These are phyloP conservation scores for Scutellaria barbata DNA, from an alignment of 257 asterid genomes.

Conservation along the genomic window DNA sequence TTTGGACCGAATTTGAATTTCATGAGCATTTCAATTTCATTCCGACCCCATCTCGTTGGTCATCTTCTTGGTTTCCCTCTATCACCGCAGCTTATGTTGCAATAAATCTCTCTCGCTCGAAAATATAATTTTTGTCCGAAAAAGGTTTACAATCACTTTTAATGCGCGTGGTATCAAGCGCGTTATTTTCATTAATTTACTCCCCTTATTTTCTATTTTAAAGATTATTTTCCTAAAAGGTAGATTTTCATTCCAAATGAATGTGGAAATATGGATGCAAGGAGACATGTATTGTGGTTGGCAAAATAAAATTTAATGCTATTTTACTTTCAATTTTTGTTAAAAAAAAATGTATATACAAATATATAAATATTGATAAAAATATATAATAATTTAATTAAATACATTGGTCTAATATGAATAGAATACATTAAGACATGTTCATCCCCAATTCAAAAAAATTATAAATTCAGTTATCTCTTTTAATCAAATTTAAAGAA, in stretches of 20 bases:
- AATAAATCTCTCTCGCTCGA: slow-evolving; percentile 46
- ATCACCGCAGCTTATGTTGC: slow-evolving; percentile 80
- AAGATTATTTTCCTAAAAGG: background rate
- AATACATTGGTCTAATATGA: no score
- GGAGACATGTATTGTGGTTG: background rate
- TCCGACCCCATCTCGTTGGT: slow-evolving; percentile 67
- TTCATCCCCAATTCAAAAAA: no score
- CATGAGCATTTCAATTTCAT: slow-evolving; percentile 71
- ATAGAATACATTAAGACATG: no score
- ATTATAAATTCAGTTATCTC: no score
- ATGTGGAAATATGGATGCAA: background rate
- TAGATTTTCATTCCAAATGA: background rate
- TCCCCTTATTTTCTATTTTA: background rate
- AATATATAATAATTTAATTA: no score
- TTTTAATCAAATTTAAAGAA: no score
- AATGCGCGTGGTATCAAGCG: slow-evolving; percentile 34
- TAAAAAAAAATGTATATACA: no score
- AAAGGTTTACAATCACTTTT: slow-evolving; percentile 16
- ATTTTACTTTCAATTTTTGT: no score
- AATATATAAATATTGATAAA: no score
- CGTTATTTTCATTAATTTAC: background rate
- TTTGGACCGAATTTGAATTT: slow-evolving; percentile 52
- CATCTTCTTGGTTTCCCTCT: slow-evolving; percentile 42
- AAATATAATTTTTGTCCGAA: slow-evolving; percentile 24
- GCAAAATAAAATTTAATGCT: no score